Evolutionary conservation across 1,284 basidiomycete genomes (phyloP), one percentile per base, ranked within the genome.

Genomic region (Inonotus hispidus): DNA sequence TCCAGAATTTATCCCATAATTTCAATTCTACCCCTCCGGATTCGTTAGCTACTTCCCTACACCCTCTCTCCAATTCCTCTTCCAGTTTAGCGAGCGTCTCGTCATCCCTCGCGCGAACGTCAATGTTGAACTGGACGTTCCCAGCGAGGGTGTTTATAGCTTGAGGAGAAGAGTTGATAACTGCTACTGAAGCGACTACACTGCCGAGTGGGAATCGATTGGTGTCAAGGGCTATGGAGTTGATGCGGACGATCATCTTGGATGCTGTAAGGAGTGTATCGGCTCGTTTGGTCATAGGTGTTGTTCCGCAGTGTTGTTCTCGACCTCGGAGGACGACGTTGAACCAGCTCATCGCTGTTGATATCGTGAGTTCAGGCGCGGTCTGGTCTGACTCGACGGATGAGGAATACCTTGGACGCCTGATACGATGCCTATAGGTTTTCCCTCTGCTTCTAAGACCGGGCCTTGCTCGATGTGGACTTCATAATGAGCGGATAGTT

Each of bases 391-490:
- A n/a, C n/a, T n/a, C n/a, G n/a, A n/a, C n/a, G 27, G 38, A 39
- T 53, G 10, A 8, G 27, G 21, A 43, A 43, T 29, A 53, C 61
- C 67, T 60, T 67, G 69, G 1, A 61, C 67, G 13, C 66, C 69
- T 16, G 56, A 60, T 13, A 70, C 69, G 35, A 68, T 62, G 1
- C 64, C 66, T 27, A 68, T 56, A 11, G 65, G 65, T n/a, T 61
- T 52, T 35, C 63, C 46, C 25, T 65, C 61, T 23, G 59, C 53
- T 57, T 68, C 64, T 1, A 70, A 62, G 6, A 66, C 58, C 14
- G 69, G 69, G 14, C 69, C 69, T 62, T 70, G 69, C 56, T 70
- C 69, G 47, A 68, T 68, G 49, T 69, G 68, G 11, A 69, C 54
- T 49, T 69, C 68, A 58, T 68, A 70, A 54, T 70, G 68, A 10